Base-by-base conservation (phyloP, 768 basidiomycete genomes). In the Rhodotorula taiwanensis region DNA sequence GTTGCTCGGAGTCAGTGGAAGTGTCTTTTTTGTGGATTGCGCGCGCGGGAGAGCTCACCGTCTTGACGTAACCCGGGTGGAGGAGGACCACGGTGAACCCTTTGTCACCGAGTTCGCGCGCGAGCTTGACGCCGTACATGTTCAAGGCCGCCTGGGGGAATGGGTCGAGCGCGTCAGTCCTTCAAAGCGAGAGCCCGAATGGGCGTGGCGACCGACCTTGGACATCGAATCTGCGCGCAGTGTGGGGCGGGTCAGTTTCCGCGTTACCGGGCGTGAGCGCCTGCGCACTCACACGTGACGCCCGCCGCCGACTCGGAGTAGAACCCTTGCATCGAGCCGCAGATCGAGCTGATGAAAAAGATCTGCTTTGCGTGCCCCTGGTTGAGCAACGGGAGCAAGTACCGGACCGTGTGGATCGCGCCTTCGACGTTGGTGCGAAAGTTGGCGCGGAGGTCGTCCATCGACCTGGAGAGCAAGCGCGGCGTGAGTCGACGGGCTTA, bases 371-470 rank as follows among this genome's bases (percentile, higher is more conserved):
- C 51, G 11, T 39, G 0, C 14, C 61, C 64, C 34, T 52, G 25
- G 13, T 52, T 45, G 44, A 80, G 70, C 27, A 80, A 73, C 16
- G 79, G 79, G 11, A 80, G 74, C 73, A 80, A 78, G 7, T 70
- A 70, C 69, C 77, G 76, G 61, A 72, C 76, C 16, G 77, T 75
- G 64, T 73, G 71, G 21, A 78, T 71, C 25, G 74, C 71, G 33
- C 77, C 78, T 52, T 76, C 47, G 48, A 76, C 75, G 70, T 80
- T 80, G 34, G 72, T 70, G 21, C 72, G 67, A 66, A 64, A 58
- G 69, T 63, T 56, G 49, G 51, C 51, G n/a, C 34, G 66, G 65
- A 62, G 55, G 59, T 66, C 45, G 20, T 53, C 45, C 16, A 43
- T 14, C 11, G 36, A 28, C 39, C 61, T 63, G 50, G 21, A 33